Base-by-base conservation (phyloP, 805 yeast species). In the Suhomyces xylopsoci region DNA sequence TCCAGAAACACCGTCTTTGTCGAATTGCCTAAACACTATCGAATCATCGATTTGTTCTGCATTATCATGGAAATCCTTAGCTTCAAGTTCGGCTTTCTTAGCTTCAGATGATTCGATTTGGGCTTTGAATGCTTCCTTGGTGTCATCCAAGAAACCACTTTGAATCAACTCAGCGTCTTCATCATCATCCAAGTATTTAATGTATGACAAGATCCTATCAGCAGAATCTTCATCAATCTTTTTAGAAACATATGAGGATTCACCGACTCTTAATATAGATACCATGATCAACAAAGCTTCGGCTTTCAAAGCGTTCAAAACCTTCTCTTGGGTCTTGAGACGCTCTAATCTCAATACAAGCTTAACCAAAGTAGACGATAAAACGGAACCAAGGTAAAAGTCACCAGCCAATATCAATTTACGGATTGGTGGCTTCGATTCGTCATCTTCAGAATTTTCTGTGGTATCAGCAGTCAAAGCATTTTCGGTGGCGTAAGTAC, bases 401-500 rank as follows among this genome's bases (percentile, higher is more conserved):
- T 93, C 97, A 55, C 98, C 97, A 51, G 81, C 85, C 53, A 92
- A 73, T 50, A 96, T 82, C 47, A 90, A 82, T 54, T 85, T 82
- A 63, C 99, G 87, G 60, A 96, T 75, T 45, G 96, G 90, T 26
- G 92, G 90, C 59, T 78, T 79, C 20, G 62, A 58, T 14, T 69
- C 67, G n/a, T 78, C 74, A 7, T 61, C 57, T 24, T 58, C 53
- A 5, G 58, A 44, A 6, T 46, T 50, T n/a, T 51, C 52, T 7
- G 28, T 25, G n/a, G 14, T 25, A 41, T 74, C 76, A 5, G 83
- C 73, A 14, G 87, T 87, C 52, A 86, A 72, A 0, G 96, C 94
- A 57, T 84, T 83, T 71, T 94, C 99, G 42, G 97, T 89, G 26
- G 99, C 99, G 71, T 94, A 94, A 0, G 99, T 94, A 61, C 99